Conservation (phyloP, 805 yeast species). For the Yarrowia divulgata region DNA sequence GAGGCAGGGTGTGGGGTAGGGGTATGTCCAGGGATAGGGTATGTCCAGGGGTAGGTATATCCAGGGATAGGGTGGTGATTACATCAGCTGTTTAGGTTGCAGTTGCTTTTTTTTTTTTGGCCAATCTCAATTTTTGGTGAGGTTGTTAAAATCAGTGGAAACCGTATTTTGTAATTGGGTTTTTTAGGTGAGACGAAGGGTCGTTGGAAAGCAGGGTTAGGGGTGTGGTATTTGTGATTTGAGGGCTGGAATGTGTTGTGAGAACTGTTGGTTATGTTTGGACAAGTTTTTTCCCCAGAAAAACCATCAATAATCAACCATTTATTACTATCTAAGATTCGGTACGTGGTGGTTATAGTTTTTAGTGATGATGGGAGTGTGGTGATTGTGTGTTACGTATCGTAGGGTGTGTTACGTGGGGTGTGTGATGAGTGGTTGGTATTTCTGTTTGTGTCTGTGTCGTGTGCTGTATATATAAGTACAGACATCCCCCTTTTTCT, state of each 20-base stretch:
- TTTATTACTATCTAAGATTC: not conserved
- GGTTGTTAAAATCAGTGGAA: conserved; percentile 25
- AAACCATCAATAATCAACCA: not conserved
- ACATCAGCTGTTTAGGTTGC: not conserved
- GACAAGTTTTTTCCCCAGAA: not conserved
- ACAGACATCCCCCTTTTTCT: too few species aligned
- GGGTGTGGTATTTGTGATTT: too few species aligned
- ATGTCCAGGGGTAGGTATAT: too few species aligned
- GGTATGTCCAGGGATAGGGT: too few species aligned
- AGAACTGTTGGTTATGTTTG: not conserved
- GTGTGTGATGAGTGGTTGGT: too few species aligned
- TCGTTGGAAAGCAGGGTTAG: too few species aligned
- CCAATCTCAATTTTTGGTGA: not conserved
- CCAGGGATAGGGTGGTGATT: not conserved
- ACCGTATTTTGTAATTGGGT: conserved; percentile 7
- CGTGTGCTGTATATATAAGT: too few species aligned
- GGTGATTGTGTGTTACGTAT: too few species aligned
- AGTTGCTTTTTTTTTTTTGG: conserved; percentile 8
- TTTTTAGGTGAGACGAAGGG: not conserved
- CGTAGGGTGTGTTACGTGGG: too few species aligned
- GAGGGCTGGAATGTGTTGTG: too few species aligned
- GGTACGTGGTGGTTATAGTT: not conserved
- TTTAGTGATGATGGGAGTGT: not conserved
- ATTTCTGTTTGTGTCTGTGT: not conserved
- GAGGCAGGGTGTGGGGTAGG: not conserved